Percentiles rank a stretch among this genome's conserved stretches.
phyloP scores from a whole-genome alignment of 345 rosid species.

The Boechera stricta region DNA sequence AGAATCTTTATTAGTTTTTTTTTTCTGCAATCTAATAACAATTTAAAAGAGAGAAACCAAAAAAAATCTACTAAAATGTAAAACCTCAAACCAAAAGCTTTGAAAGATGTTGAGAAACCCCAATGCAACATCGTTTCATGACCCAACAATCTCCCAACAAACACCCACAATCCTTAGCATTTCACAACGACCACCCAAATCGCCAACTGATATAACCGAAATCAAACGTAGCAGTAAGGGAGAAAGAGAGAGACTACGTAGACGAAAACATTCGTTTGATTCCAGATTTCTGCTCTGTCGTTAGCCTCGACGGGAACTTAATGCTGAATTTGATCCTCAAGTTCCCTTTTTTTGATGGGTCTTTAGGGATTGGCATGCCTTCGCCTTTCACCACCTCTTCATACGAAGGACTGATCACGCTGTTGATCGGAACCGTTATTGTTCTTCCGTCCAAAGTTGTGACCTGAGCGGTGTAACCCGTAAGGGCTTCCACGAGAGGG shows the following conservation, averaged over 20 bases:
- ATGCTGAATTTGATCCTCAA: constrained; percentile 76
- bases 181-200: constrained; percentile 33
- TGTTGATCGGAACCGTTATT: constrained; percentile 60
- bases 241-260: constrained; percentile 29
- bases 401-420: constrained; percentile 70
- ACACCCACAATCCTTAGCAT: constrained; percentile 30
- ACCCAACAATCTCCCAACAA: constrained; percentile 25
- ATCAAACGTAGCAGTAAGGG: constrained; percentile 31
- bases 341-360: constrained; percentile 73
- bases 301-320: constrained; percentile 69
- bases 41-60: neutral
- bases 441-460: constrained; percentile 74
- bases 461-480: constrained; percentile 62
- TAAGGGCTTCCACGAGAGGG: constrained; percentile 70
- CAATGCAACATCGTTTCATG: constrained; percentile 10
- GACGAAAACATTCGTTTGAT: constrained; percentile 65
- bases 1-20: constrained; percentile 6
- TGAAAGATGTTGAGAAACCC: constrained; percentile 22
- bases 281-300: constrained; percentile 77
- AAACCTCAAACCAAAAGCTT: constrained; percentile 27
- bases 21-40: constrained; percentile 4
- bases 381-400: constrained; percentile 81
- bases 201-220: constrained; percentile 28
- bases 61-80: constrained; percentile 17
- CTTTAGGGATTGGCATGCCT: constrained; percentile 87